Evolutionary conservation across 441 rosid species (phyloP).

Genomic region (Aleurites moluccanus): DNA sequence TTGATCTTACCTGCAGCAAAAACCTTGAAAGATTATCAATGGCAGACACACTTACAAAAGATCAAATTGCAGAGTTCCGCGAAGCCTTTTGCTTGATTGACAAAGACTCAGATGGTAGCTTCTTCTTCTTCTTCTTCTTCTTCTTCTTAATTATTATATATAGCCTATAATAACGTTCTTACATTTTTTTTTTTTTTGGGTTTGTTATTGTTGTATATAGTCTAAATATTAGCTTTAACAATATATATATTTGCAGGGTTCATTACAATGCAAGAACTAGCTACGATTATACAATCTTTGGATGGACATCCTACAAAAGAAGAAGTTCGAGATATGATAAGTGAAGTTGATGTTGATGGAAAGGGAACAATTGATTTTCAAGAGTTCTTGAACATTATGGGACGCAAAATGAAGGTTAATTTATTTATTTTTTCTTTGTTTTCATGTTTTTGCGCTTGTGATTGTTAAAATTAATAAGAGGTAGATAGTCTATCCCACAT

Average conservation of each 20-base stretch:
- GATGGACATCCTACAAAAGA: constrained; percentile 48
- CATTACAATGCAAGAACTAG: constrained; percentile 51
- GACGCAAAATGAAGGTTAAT: constrained; percentile 46
- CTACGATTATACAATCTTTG: constrained; percentile 35
- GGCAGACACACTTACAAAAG: constrained; percentile 45
- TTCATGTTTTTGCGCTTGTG: no score
- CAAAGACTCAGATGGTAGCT: constrained; percentile 49
- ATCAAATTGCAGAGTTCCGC: constrained; percentile 49
- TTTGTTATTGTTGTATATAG: no score
- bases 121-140: no score
- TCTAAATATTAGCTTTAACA: no score
- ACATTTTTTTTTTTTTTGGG: no score
- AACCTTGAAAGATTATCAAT: constrained; percentile 15
- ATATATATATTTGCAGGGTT: constrained; percentile 32
- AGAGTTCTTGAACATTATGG: constrained; percentile 52
- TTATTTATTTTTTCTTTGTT: background rate
- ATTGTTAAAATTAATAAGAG: no score
- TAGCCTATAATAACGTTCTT: no score
- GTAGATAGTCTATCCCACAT: no score
- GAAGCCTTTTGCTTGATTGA: constrained; percentile 60
- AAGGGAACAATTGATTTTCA: constrained; percentile 42
- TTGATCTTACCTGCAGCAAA: background rate
- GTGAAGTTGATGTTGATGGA: constrained; percentile 43
- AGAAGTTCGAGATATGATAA: constrained; percentile 51
- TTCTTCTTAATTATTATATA: background rate